Evolutionary conservation across 768 basidiomycete genomes (phyloP), one percentile per base, ranked within the genome.

Genomic region (Pleurotus citrinopileatus): DNA sequence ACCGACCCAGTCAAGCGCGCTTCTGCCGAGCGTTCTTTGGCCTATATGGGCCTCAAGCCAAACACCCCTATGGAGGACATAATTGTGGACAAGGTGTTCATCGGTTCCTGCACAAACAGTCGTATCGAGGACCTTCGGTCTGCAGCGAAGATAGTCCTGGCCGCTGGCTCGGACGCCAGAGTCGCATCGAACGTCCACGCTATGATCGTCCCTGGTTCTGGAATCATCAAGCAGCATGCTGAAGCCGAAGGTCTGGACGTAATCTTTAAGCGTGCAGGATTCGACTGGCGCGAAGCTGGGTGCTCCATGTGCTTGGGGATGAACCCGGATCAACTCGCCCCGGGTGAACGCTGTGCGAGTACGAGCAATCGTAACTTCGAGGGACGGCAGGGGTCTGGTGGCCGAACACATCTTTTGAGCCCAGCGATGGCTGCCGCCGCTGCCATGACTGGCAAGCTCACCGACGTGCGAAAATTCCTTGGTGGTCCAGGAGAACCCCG

Each of bases 241-340:
- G 92, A 95, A 71, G 86, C 84, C 17, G 93, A 96, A 63, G 92
- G 92, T 22, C 75, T 96, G 56, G 91, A 94, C 62, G 77, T 78
- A 52, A 76, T 95, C 60, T 92, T 96, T 77, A 90, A 85, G 66
- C 86, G 88, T 40, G 93, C 93, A 29, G 93, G 93, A 27, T 96
- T 94, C 64, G 93, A 96, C 64, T 95, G 93, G 93, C 82, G 93
- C 48, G 93, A 96, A 70, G 93, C 93, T 27, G 93, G 93, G 28
- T 96, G 93, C 66, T 96, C 93, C 13, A 96, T 96, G 93, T 96
- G 93, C 71, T 70, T 96, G 60, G 93, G 92, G 37, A 96, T 96
- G 93, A 96, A 96, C 70, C 90, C 92, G 10, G 93, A 96, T 70
- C 91, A 94, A 64, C 75, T 96, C 46, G 77, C 80, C 15, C 90